A percentile compares a stretch with the other conserved stretches of the same genome.
These are phyloP conservation scores for Parietichytrium sp. DNA, from an alignment of 108 stramenopile genomes.

Conservation along the genomic window DNA sequence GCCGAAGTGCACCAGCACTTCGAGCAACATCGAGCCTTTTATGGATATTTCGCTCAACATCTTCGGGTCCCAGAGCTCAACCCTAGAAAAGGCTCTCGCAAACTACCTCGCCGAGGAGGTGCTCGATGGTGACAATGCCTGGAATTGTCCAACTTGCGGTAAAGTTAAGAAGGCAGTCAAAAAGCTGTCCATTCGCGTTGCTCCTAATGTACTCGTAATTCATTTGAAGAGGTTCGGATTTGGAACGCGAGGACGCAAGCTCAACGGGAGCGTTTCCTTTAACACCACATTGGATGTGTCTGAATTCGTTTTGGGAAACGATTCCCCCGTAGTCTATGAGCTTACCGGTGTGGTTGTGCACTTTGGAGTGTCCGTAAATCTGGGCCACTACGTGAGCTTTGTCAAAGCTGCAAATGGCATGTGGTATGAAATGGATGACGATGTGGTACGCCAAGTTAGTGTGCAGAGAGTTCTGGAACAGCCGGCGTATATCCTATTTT, in stretches of 20 bases:
- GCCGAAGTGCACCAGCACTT: conserved; percentile 71
- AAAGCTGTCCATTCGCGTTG: conserved; percentile 70
- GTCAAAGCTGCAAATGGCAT: conserved; percentile 49
- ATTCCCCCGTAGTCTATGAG: neutral
- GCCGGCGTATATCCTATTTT: conserved; percentile 50
- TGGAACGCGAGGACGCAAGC: conserved; percentile 57
- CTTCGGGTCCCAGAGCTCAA: conserved; percentile 66
- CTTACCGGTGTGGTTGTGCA: conserved; percentile 53
- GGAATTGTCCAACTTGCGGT: conserved; percentile 83
- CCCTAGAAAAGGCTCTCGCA: conserved; percentile 68
- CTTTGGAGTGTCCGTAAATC: conserved; percentile 42
- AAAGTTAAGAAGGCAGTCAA: conserved; percentile 76
- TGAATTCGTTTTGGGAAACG: neutral
- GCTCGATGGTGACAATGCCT: conserved; percentile 80
- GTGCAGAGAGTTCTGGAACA: conserved; percentile 8
- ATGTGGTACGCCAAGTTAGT: conserved; percentile 42
- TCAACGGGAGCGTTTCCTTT: conserved; percentile 50
- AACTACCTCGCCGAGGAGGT: conserved; percentile 78
- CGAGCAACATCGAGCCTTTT: conserved; percentile 91
- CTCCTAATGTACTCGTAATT: conserved; percentile 83
- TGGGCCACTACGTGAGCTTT: conserved; percentile 58
- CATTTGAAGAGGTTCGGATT: conserved; percentile 90
- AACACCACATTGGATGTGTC: conserved; percentile 39
- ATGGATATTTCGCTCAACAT: conserved; percentile 88
- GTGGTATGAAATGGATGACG: conserved; percentile 61